Base-by-base conservation (phyloP, 495 filamentous ascomycete species). In the Penicillium riverlandense region DNA sequence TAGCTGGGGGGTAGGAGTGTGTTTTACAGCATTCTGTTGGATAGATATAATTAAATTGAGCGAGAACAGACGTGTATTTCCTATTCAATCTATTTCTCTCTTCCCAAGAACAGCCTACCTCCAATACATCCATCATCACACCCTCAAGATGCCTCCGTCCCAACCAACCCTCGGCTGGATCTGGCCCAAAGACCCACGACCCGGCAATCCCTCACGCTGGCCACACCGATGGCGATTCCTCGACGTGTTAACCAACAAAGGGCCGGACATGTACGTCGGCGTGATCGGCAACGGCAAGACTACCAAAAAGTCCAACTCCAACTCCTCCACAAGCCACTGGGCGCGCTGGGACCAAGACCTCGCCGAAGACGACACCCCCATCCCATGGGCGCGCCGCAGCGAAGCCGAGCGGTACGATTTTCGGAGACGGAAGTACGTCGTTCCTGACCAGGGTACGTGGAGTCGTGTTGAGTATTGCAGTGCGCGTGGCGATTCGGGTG, bases 251-350 rank as follows among this genome's bases (percentile, higher is more conserved):
- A 62, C 43, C 2, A 59, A 59, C 34, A 64, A 55, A 43, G 71
- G 70, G 6, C 70, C 71, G 2, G 70, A 74, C 48, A 68, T 75
- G 1, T 72, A 62, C 35, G 47, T 74, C 16, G 63, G 58, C 14
- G 37, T 35, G n/a, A 54, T 57, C 31, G 14, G 38, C 9, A 35
- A 46, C 8, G 39, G 31, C 7, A 41, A 37, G 15, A n/a, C 22
- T 14, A 35, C 37, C n/a, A 35, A 31, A 3, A 41, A 12, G 11
- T 29, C 3, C 4, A 16, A 39, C 12, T 31, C 11, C n/a, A 8
- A 7, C 30, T 33, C 9, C 35, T 16, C 35, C 7, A 40, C 31
- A 40, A 55, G 38, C 13, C 47, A 55, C 14, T 63, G 61, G 58
- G 45, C 57, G 2, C 43, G 49, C 8, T 64, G 63, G 61, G 46